phyloP scores from a whole-genome alignment of 2,329 filamentous ascomycete genomes.

The Colletotrichum sp. region DNA sequence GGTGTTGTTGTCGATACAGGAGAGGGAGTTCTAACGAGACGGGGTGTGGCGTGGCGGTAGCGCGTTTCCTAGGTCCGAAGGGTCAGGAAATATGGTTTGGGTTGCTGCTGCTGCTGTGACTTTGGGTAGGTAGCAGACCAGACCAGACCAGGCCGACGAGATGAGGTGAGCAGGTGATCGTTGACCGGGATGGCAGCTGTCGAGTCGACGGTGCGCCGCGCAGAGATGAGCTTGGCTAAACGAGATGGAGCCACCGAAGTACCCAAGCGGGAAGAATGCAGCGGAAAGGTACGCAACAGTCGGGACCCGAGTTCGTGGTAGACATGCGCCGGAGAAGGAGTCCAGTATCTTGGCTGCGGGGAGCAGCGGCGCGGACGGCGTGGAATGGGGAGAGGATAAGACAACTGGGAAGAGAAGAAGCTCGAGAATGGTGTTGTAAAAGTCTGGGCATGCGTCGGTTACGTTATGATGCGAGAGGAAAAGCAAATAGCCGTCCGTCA shows the following conservation, averaged over 20 bases:
- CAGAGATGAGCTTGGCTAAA: background rate
- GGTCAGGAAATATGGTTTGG: background rate
- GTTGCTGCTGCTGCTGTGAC: background rate
- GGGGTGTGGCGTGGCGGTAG: constrained; percentile 10
- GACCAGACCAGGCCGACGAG: background rate
- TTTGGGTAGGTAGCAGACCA: background rate
- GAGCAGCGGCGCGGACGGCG: background rate
- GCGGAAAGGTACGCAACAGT: background rate
- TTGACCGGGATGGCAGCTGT: background rate
- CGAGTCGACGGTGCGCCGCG: background rate
- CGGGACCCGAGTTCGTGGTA: background rate
- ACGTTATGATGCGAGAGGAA: background rate
- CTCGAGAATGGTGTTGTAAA: background rate
- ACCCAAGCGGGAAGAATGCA: background rate
- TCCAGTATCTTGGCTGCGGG: constrained; percentile 3
- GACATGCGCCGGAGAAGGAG: background rate
- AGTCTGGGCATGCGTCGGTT: constrained; percentile 13
- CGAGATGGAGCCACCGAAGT: background rate
- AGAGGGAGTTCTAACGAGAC: background rate
- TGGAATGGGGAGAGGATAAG: constrained; percentile 3
- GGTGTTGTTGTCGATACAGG: constrained; percentile 1
- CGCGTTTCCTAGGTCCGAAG: background rate
- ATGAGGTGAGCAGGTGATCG: constrained; percentile 13
- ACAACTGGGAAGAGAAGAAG: background rate
- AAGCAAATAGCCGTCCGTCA: background rate